phyloP scores from a whole-genome alignment of 2,329 filamentous ascomycete genomes.

The Neodidymelliopsis sp. region DNA sequence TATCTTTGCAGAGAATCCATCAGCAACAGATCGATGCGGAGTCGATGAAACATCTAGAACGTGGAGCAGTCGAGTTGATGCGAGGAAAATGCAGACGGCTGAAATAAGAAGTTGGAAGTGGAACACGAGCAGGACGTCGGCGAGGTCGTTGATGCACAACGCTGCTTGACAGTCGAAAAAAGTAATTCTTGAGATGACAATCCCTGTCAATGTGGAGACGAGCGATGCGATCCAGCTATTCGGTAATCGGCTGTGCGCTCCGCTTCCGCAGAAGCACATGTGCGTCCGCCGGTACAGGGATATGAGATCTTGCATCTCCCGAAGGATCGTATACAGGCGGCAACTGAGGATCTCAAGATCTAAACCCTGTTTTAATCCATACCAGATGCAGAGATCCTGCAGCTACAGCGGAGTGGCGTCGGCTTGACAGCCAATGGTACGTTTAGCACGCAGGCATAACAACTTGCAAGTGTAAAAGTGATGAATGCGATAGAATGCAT shows the following conservation, averaged over 20 bases:
- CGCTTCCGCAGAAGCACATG: constrained; percentile 43
- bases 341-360: constrained; percentile 15
- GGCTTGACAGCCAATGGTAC: constrained; percentile 5
- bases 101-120: constrained; percentile 20
- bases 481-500: constrained; percentile 11
- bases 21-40: neutral
- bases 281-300: constrained; percentile 18
- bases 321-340: constrained; percentile 20
- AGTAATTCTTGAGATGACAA: constrained; percentile 19
- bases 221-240: constrained; percentile 21
- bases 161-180: constrained; percentile 14
- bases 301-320: constrained; percentile 28
- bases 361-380: constrained; percentile 4
- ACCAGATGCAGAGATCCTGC: constrained; percentile 20
- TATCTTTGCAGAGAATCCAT: neutral
- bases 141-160: constrained; percentile 20
- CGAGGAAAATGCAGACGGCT: constrained; percentile 23
- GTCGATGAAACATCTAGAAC: constrained; percentile 16
- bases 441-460: neutral
- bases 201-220: constrained; percentile 15
- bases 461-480: constrained; percentile 4
- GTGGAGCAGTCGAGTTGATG: constrained; percentile 11
- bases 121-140: constrained; percentile 22
- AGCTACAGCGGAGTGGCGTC: constrained; percentile 19
- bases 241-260: constrained; percentile 31